Evolutionary conservation across 306 rosid species (phyloP), one percentile per base, ranked within the genome.

Genomic region (Dalbergia cochinchinensis): DNA sequence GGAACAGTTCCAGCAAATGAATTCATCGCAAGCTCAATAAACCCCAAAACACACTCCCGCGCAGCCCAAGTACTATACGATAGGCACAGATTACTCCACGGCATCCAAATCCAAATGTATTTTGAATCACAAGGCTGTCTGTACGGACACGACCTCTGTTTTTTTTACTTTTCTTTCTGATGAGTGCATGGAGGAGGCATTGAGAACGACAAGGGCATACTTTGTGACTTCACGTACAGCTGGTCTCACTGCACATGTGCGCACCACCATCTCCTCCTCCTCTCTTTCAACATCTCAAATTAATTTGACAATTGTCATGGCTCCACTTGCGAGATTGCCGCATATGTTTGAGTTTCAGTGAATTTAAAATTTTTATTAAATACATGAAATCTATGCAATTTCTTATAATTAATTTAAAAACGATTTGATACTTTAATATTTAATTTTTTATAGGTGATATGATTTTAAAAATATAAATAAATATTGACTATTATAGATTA

Each of bases 31-130:
- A 26, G 2, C 71, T 65, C 35, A 33, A n/a, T n/a, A n/a, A 44
- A 71, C 55, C 71, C 35, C 62, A 11, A 60, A 33, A 5, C 44
- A 41, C 69, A 78, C 13, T 47, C n/a, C n/a, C 65, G 16, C 35
- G 55, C 59, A 72, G 13, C 4, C 58, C 35, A 61, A 19, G 34
- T 47, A 74, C 31, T 26, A 53, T 3, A 39, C 33, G 6, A 75
- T 67, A 45, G 83, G 85, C 82, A 35, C 12, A 69, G 2, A 79
- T 50, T 64, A 62, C 63, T 88, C 88, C 87, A 85, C 87, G 87
- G 37, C 69, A 74, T 74, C 59, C 77, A 39, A 26, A 26, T 26
- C 31, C 31, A 26, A 2, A 26, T 0, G 2, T 26, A 58, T 11
- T 71, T 60, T 71, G 37, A 55, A 73, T 85, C 88, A 85, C 87